Base-by-base conservation (phyloP, 2,329 filamentous ascomycete species). In the Xylariomycetidae sp. region DNA sequence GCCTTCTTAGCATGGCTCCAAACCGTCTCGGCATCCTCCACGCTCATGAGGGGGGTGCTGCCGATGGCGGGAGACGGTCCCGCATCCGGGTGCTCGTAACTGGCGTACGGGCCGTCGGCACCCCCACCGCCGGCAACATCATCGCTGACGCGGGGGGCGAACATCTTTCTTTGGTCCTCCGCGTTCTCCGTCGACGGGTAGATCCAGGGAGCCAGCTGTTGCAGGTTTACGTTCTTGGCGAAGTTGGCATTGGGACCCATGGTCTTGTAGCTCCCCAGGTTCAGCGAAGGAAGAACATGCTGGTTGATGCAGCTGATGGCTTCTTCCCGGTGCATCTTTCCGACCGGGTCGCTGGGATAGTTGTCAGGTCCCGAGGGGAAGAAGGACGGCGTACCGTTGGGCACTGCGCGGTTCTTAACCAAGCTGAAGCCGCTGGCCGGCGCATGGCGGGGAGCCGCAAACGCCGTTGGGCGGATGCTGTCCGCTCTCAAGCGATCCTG, bases 231-330 rank as follows among this genome's bases (percentile, higher is more conserved):
- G 24, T 68, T 64, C 15, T 67, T 63, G 10, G 65, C 60, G 15
- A 71, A 62, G 32, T 66, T 65, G 8, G 62, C 58, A 43, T 64
- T 65, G 9, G 61, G 33, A 18, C 52, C 50, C 17, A 43, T 37
- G 4, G 48, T 35, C 38, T 68, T 70, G 35, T 65, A 63, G 18
- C 63, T 64, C 24, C 68, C 68, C 3, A 75, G 60, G 43, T 74
- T 75, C 12, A 77, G 63, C 4, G 71, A 68, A 13, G 78, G 77
- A 20, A 82, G 62, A 2, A 82, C 74, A 43, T 78, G 79, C 54
- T 82, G 77, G 54, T 82, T 82, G 57, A 82, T 80, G 56, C 80
- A 82, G 53, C 70, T 73, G 25, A 82, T 70, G 1, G 76, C 76
- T 49, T 81, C 77, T 46, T 82, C 76, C 10, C 76, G 71, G 54